phyloP scores from a whole-genome alignment of 2,329 filamentous ascomycete species.

The Fonsecaea nubica region DNA sequence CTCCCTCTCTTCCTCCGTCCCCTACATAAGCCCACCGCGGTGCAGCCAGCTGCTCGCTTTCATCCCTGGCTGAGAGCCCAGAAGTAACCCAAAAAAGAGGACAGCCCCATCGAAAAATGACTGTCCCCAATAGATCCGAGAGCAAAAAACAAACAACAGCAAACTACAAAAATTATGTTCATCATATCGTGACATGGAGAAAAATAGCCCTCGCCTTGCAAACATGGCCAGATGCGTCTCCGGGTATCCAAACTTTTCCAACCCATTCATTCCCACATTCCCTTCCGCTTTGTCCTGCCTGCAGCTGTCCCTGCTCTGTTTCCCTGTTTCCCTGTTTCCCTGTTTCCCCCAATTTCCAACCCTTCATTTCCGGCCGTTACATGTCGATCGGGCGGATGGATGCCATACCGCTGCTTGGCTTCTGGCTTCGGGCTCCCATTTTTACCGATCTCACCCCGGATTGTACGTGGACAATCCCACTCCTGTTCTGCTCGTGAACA shows the following conservation, averaged over 20 bases:
- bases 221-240: neutral
- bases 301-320: neutral
- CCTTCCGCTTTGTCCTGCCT: neutral
- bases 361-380: neutral
- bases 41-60: neutral
- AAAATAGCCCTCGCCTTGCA: neutral
- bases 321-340: neutral
- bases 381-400: neutral
- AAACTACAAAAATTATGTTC: neutral
- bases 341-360: neutral
- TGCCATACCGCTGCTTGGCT: neutral
- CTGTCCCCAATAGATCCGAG: neutral
- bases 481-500: neutral
- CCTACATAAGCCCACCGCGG: neutral
- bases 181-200: neutral
- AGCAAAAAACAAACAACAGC: neutral
- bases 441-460: no score
- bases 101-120: neutral
- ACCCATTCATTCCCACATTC: neutral
- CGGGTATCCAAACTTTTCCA: slow-evolving; percentile 8
- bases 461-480: no score
- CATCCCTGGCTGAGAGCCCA: neutral
- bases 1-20: neutral
- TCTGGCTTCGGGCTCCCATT: neutral
- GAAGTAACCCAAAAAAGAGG: neutral